A percentile compares a stretch with the other conserved stretches of the same genome.
phyloP scores from a whole-genome alignment of 148 eudicot species.

The Amaranthus hypochondriacus region DNA sequence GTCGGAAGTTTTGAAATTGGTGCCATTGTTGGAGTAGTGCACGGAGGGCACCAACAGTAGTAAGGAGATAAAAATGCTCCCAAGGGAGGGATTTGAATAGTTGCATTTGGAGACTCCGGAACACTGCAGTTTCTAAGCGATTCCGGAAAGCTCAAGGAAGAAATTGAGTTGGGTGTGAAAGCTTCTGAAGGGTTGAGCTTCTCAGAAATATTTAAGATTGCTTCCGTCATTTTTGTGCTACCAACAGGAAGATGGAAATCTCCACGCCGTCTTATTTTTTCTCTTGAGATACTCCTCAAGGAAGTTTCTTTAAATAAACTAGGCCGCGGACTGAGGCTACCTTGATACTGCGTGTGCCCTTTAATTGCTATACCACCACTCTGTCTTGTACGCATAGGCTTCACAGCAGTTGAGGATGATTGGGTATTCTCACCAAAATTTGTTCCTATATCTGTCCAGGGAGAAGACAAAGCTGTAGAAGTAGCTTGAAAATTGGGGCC shows the following conservation, averaged over 20 bases:
- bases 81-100: slow-evolving; percentile 38
- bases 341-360: slow-evolving; percentile 36
- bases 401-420: slow-evolving; percentile 20
- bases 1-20: slow-evolving; percentile 39
- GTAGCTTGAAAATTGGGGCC: no score
- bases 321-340: slow-evolving; percentile 61
- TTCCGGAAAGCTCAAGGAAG: slow-evolving; percentile 38
- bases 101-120: slow-evolving; percentile 29
- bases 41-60: slow-evolving; percentile 94
- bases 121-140: slow-evolving; percentile 38
- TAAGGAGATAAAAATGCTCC: slow-evolving; percentile 60
- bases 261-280: slow-evolving; percentile 50
- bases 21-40: slow-evolving; percentile 42
- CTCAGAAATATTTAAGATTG: slow-evolving; percentile 25
- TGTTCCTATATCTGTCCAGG: no score
- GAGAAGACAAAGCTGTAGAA: no score
- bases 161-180: slow-evolving; percentile 14
- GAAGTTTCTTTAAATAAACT: slow-evolving; percentile 61
- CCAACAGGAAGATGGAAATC: slow-evolving; percentile 34
- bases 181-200: slow-evolving; percentile 32
- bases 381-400: slow-evolving; percentile 42
- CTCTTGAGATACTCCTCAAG: slow-evolving; percentile 44
- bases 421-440: no score
- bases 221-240: slow-evolving; percentile 24
- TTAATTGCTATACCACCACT: slow-evolving; percentile 39